Evolutionary conservation across 2,329 filamentous ascomycete genomes (phyloP).

Genomic region (Xylaria sp.): DNA sequence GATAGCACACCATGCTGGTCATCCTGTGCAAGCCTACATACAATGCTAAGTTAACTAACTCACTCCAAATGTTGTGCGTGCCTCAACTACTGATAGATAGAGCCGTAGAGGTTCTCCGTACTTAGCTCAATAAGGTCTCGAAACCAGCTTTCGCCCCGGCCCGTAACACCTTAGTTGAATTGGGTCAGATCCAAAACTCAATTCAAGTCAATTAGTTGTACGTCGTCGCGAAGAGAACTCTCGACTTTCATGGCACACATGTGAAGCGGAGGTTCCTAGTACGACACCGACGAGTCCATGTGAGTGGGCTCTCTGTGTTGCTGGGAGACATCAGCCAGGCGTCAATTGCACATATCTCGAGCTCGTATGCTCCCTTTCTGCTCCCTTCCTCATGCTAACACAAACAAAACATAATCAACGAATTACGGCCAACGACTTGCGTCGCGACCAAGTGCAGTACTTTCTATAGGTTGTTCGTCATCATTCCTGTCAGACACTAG

Average conservation of each 20-base stretch:
- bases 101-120: too few species aligned
- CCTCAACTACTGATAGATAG: not conserved
- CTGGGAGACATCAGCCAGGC: conserved; percentile 5
- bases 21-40: not conserved
- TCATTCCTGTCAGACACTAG: conserved; percentile 1
- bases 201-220: not conserved
- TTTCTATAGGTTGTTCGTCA: not conserved
- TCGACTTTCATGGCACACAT: not conserved
- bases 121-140: not conserved
- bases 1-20: not conserved
- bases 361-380: not conserved
- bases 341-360: not conserved
- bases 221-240: not conserved
- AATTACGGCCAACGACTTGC: not conserved
- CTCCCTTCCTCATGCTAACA: not conserved
- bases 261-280: not conserved
- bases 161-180: not conserved
- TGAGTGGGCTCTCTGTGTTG: conserved; percentile 3
- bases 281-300: not conserved
- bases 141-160: not conserved
- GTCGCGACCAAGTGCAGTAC: not conserved
- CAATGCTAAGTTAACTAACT: not conserved
- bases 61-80: not conserved
- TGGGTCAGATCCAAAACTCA: not conserved
- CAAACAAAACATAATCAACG: not conserved